phyloP scores from a whole-genome alignment of 495 filamentous ascomycete species.

The Geopyxis carbonaria region DNA sequence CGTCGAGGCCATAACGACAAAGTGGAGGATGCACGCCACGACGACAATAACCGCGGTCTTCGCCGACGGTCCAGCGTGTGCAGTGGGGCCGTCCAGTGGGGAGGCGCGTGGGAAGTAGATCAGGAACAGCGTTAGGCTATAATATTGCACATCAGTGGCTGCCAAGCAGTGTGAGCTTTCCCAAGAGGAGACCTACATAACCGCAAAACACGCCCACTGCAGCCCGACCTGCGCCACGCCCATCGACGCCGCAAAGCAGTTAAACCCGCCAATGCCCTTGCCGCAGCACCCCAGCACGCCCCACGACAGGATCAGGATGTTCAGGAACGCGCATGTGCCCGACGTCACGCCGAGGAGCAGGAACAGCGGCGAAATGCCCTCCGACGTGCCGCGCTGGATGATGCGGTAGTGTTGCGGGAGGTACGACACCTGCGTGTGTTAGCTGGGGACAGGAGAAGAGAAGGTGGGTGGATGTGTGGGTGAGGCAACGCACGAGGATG shows the following conservation, averaged over 20 bases:
- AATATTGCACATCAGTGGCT: neutral
- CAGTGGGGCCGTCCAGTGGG: slow-evolving; percentile 28
- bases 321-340: slow-evolving; percentile 70
- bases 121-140: slow-evolving; percentile 67
- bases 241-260: slow-evolving; percentile 67
- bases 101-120: slow-evolving; percentile 59
- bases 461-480: neutral
- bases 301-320: slow-evolving; percentile 71
- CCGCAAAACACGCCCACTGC: slow-evolving; percentile 79
- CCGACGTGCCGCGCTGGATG: slow-evolving; percentile 69
- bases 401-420: slow-evolving; percentile 89
- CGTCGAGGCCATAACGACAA: slow-evolving; percentile 44
- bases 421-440: slow-evolving; percentile 41
- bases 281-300: slow-evolving; percentile 66
- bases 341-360: slow-evolving; percentile 82
- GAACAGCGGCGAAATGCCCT: slow-evolving; percentile 88
- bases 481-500: slow-evolving; percentile 41
- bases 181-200: slow-evolving; percentile 50
- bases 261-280: slow-evolving; percentile 54
- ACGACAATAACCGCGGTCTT: slow-evolving; percentile 59
- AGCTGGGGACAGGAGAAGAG: neutral
- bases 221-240: slow-evolving; percentile 78
- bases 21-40: slow-evolving; percentile 50
- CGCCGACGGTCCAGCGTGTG: slow-evolving; percentile 32
- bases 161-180: slow-evolving; percentile 1